These are phyloP conservation scores for Metschnikowia chrysomelidarum DNA, from an alignment of 805 yeast genomes.

Conservation along the genomic window DNA sequence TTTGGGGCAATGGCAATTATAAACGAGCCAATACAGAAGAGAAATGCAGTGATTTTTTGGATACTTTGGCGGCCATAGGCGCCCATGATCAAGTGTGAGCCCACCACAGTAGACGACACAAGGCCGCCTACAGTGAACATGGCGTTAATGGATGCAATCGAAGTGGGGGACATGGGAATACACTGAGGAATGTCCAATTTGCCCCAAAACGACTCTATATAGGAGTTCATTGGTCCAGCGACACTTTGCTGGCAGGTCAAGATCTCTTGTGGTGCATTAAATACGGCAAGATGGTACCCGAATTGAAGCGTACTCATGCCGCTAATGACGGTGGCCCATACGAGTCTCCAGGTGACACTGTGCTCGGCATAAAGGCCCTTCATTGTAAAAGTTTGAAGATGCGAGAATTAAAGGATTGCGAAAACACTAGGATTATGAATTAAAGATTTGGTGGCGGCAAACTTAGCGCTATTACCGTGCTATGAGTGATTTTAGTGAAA, in stretches of 20 bases:
- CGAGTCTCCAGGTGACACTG: constrained; percentile 28
- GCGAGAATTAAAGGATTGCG: too few relatives aligned
- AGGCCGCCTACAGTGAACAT: constrained; percentile 39
- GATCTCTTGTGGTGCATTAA: constrained; percentile 34
- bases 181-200: constrained; percentile 25
- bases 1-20: constrained; percentile 27
- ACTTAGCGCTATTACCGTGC: too few relatives aligned
- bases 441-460: too few relatives aligned
- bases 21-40: constrained; percentile 29
- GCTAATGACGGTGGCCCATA: constrained; percentile 35
- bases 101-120: constrained; percentile 29
- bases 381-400: constrained; percentile 4
- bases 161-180: constrained; percentile 25
- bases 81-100: constrained; percentile 24
- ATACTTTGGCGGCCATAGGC: constrained; percentile 26
- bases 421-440: too few relatives aligned
- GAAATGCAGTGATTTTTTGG: constrained; percentile 17
- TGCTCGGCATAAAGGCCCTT: constrained; percentile 10
- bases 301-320: constrained; percentile 38
- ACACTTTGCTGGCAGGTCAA: constrained; percentile 26
- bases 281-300: constrained; percentile 40
- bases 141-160: constrained; percentile 30
- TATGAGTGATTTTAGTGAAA: too few relatives aligned
- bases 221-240: constrained; percentile 13
- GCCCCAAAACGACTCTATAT: constrained; percentile 29